A percentile compares a stretch with the other conserved stretches of the same genome.
Conservation (phyloP, 768 basidiomycete genomes). For the Phlegmacium glaucopus region DNA sequence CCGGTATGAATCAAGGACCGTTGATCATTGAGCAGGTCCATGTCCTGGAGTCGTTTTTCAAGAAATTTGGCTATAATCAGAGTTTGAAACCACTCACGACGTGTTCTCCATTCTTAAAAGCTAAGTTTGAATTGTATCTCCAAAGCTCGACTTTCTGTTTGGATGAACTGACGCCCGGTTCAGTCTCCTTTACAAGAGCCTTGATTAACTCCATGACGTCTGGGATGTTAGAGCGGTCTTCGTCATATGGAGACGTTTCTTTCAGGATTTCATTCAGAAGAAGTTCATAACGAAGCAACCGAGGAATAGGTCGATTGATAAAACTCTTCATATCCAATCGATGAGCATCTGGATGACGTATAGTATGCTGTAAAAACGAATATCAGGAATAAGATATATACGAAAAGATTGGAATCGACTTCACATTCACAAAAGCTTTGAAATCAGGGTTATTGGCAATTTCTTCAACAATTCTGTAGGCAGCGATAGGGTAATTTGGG, state of each 20-base stretch:
- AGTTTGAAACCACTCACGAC: slow-evolving; percentile 38
- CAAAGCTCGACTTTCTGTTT: slow-evolving; percentile 90
- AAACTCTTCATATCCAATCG: slow-evolving; percentile 89
- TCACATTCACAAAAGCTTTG: slow-evolving; percentile 75
- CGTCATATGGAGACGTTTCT: slow-evolving; percentile 70
- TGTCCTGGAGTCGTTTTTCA: slow-evolving; percentile 44
- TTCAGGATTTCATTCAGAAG: slow-evolving; percentile 78
- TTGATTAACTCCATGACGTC: slow-evolving; percentile 90
- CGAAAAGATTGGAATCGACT: slow-evolving; percentile 17
- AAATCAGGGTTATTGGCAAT: slow-evolving; percentile 77
- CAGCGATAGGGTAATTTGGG: slow-evolving; percentile 89
- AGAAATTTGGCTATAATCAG: background rate
- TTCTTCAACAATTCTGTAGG: slow-evolving; percentile 85
- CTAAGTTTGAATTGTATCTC: slow-evolving; percentile 73
- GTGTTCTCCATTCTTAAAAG: slow-evolving; percentile 73
- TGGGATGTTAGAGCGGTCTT: slow-evolving; percentile 77
- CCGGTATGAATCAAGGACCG: slow-evolving; percentile 83
- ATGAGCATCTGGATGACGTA: slow-evolving; percentile 73
- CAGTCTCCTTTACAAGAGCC: slow-evolving; percentile 78
- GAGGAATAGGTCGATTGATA: slow-evolving; percentile 86
- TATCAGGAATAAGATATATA: background rate
- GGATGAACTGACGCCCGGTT: slow-evolving; percentile 80
- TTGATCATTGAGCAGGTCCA: slow-evolving; percentile 85
- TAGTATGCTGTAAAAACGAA: slow-evolving; percentile 29
- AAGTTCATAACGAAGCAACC: slow-evolving; percentile 83